A percentile compares a stretch with the other conserved stretches of the same genome.
These are phyloP conservation scores for Arachis hypogaea DNA, from an alignment of 306 rosid genomes.

Conservation along the genomic window DNA sequence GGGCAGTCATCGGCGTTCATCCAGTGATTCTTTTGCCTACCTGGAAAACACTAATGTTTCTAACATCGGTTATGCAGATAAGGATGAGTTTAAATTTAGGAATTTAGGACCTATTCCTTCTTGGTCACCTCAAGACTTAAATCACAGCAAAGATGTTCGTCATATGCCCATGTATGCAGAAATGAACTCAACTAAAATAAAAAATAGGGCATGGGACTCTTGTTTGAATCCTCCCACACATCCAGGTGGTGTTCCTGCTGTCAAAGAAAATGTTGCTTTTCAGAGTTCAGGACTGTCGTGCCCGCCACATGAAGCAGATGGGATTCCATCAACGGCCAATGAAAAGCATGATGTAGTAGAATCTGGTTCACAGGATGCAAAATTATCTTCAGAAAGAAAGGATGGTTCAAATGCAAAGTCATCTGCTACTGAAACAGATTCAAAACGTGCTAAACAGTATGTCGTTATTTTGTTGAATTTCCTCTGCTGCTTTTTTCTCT, in stretches of 20 bases:
- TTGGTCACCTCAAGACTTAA: constrained; percentile 84
- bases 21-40: constrained; percentile 97
- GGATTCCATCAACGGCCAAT: constrained; percentile 52
- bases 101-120: constrained; percentile 58
- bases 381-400: constrained; percentile 64
- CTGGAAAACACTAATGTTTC: constrained; percentile 58
- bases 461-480: constrained; percentile 37
- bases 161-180: constrained; percentile 67
- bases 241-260: constrained; percentile 57
- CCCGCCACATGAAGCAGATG: constrained; percentile 70
- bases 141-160: constrained; percentile 71
- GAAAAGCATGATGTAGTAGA: constrained; percentile 68
- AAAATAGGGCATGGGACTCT: constrained; percentile 84
- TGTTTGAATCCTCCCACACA: constrained; percentile 48
- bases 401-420: constrained; percentile 66
- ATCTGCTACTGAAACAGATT: constrained; percentile 77
- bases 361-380: constrained; percentile 63
- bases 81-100: constrained; percentile 64
- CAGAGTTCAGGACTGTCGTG: constrained; percentile 66
- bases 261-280: constrained; percentile 58
- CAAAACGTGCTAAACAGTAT: constrained; percentile 98
- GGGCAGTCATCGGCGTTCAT: constrained; percentile 96
- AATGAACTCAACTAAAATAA: constrained; percentile 63
- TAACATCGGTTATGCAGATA: constrained; percentile 55
- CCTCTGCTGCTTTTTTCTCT: constrained; percentile 16